phyloP scores from a whole-genome alignment of 1,139 yeast species.

The Taphrina betulina region DNA sequence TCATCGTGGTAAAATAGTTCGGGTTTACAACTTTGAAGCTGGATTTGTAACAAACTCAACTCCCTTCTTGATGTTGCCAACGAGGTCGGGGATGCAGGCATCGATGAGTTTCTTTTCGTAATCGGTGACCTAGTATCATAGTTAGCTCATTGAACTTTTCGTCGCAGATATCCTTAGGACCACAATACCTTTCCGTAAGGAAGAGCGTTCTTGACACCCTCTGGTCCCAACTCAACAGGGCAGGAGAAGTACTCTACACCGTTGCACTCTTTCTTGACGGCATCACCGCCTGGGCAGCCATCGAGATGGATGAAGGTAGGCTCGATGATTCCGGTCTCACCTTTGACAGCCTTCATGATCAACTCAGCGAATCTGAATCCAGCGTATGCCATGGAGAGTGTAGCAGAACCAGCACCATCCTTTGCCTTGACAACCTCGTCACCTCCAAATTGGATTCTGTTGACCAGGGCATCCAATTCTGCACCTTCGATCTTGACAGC shows the following conservation, averaged over 20 bases:
- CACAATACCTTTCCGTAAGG: slow-evolving; percentile 30
- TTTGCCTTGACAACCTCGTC: slow-evolving; percentile 98
- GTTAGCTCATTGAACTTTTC: no score
- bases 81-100: slow-evolving; percentile 48
- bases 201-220: slow-evolving; percentile 31
- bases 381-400: slow-evolving; percentile 98
- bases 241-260: slow-evolving; percentile 93
- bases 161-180: no score
- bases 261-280: slow-evolving; percentile 60
- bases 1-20: no score
- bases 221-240: slow-evolving; percentile 73
- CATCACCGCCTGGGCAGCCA: slow-evolving; percentile 58
- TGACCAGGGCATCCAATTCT: slow-evolving; percentile 63
- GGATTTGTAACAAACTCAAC: slow-evolving; percentile 29
- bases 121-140: slow-evolving; percentile 58
- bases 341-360: slow-evolving; percentile 33
- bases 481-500: slow-evolving; percentile 52
- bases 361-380: slow-evolving; percentile 52
- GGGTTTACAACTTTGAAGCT: slow-evolving; percentile 31
- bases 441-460: slow-evolving; percentile 98
- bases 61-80: slow-evolving; percentile 71
- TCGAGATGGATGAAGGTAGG: slow-evolving; percentile 54
- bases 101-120: slow-evolving; percentile 71
- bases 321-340: slow-evolving; percentile 48
- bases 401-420: slow-evolving; percentile 98